Evolutionary conservation across 805 yeast genomes (phyloP), one percentile per base, ranked within the genome.

Genomic region (Lipomyces anomalus): DNA sequence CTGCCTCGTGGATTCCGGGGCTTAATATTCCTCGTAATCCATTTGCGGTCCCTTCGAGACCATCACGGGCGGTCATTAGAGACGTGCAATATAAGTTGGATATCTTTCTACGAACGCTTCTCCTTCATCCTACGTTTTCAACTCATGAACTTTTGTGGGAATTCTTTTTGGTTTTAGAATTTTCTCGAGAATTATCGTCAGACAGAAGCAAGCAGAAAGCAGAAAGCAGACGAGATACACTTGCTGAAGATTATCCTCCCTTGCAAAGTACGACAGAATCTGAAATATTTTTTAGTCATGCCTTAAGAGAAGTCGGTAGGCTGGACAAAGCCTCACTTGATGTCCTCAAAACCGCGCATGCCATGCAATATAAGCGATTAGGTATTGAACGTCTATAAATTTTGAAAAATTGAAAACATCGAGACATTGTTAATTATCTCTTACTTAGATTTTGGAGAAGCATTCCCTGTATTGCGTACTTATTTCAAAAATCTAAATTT

Each of bases 21-120:
- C 46, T 67, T 16, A 48, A 51, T 35, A 41, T 51, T 18, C 57
- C 60, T 32, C 43, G 58, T 22, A 55, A 61, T 43, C 61, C 67
- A 17, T 56, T 57, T 48, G 44, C 59, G 6, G 38, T 62, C 13
- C 59, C 68, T 5, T 46, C 65, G 26, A 42, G 59, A 46, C 58
- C 63, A 21, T 55, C 63, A 2, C 43, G 66, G 16, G 53, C 60
- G 38, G 48, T 57, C 17, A 48, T 56, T 48, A 50, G 60, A 24
- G 67, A 73, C 28, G 61, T 76, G 29, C 59, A 78, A 18, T 69
- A 71, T 30, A 63, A 67, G 29, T 51, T 81, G 29, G 81, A 81
- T 52, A 52, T 72, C 5, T 64, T 79, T 29, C 57, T 83, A 11
- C 62, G 69, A 17, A 60, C 69, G n/a, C 50, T 79, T 3, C 47